Conservation (phyloP, 768 basidiomycete species). For the Fistulinella prunicolor region DNA sequence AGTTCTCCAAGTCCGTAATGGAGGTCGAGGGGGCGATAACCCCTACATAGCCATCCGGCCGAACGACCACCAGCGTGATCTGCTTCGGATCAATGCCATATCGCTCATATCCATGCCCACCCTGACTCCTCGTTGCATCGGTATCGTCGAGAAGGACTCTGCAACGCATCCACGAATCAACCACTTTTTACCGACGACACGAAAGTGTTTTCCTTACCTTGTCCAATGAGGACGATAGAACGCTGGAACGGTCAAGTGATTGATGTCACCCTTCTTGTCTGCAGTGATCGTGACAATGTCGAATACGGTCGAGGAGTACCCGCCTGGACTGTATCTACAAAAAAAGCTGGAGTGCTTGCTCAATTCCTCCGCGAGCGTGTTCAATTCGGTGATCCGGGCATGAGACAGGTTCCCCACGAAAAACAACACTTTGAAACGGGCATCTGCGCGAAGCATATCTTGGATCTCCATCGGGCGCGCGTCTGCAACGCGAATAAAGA, state of each 20-base stretch:
- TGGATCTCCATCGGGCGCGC: background rate
- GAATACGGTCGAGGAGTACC: background rate
- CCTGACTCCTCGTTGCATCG: slow-evolving; percentile 19
- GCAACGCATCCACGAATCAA: background rate
- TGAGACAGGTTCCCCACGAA: background rate
- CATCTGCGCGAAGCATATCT: background rate
- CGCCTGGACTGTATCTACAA: background rate
- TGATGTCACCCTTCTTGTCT: background rate
- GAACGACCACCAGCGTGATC: slow-evolving; percentile 30
- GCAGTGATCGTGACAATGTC: background rate
- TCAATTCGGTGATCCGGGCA: background rate
- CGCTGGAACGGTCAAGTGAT: background rate
- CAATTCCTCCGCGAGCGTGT: background rate
- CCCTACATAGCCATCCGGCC: slow-evolving; percentile 36
- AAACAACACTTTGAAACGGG: background rate
- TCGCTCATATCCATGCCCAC: slow-evolving; percentile 28
- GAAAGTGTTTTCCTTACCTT: too few species aligned
- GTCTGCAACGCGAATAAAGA: background rate
- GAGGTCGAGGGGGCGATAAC: slow-evolving; percentile 22
- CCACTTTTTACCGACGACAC: too few species aligned
- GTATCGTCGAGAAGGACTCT: slow-evolving; percentile 30
- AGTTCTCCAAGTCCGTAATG: background rate
- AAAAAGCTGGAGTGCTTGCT: background rate
- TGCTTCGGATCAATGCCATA: slow-evolving; percentile 25
- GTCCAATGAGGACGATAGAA: background rate